Conservation (phyloP, 2,329 filamentous ascomycete species). For the Ustilaginoidea virens region DNA sequence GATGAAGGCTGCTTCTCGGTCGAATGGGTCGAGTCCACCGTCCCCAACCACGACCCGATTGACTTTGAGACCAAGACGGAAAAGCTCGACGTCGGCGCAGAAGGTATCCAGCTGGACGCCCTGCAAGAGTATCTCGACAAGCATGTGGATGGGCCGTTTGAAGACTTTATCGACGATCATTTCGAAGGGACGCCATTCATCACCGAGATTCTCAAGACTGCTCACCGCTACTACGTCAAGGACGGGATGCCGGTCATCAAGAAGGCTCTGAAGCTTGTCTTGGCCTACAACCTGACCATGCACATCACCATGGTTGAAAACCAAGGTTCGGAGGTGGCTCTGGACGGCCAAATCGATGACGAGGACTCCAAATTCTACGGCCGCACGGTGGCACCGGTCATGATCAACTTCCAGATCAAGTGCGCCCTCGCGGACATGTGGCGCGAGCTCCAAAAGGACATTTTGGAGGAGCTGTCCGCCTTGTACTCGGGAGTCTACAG, state of each 20-base stretch:
- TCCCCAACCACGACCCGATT: constrained; percentile 52
- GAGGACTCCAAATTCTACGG: constrained; percentile 76
- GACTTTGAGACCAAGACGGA: constrained; percentile 80
- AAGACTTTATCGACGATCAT: constrained; percentile 88
- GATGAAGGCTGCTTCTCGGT: constrained; percentile 87
- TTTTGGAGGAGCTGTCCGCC: constrained; percentile 79
- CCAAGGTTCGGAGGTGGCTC: constrained; percentile 60
- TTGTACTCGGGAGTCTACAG: constrained; percentile 97
- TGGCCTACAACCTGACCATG: constrained; percentile 89
- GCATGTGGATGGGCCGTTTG: constrained; percentile 83
- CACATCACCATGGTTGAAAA: constrained; percentile 93
- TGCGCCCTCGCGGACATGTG: constrained; percentile 94
- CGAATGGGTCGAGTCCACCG: constrained; percentile 78
- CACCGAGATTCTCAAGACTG: constrained; percentile 91
- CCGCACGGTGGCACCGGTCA: constrained; percentile 84
- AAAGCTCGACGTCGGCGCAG: constrained; percentile 74
- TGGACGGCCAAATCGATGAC: constrained; percentile 75
- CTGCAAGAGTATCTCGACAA: constrained; percentile 88
- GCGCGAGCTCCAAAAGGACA: constrained; percentile 92
- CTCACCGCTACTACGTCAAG: constrained; percentile 82
- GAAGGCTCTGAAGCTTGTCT: constrained; percentile 85
- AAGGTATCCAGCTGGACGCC: constrained; percentile 67
- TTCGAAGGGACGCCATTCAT: constrained; percentile 92
- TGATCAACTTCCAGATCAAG: constrained; percentile 99
- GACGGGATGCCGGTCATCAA: constrained; percentile 80